A percentile compares a stretch with the other conserved stretches of the same genome.
Evolutionary conservation across 345 rosid genomes (phyloP).

Genomic region (Ailanthus altissimus): DNA sequence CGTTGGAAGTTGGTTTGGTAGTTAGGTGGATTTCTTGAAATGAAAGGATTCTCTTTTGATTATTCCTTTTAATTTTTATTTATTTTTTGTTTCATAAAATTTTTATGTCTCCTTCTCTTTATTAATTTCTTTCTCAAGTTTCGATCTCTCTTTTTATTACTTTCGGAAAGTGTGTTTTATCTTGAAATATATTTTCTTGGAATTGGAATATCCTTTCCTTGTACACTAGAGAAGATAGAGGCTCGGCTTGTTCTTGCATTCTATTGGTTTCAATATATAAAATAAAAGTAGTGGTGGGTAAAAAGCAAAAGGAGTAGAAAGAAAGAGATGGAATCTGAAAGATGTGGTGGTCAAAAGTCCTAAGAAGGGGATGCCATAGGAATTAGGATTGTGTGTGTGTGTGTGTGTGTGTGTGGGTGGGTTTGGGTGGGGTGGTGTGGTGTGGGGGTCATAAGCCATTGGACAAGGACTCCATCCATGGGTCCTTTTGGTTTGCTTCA

Average conservation of each 20-base stretch:
- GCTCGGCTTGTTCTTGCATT: too few relatives aligned
- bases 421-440: too few relatives aligned
- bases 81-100: background rate
- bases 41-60: constrained; percentile 28
- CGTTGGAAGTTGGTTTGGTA: constrained; percentile 24
- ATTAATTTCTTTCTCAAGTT: background rate
- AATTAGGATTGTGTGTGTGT: too few relatives aligned
- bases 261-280: too few relatives aligned
- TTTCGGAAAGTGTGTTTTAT: constrained; percentile 35
- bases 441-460: background rate
- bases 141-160: constrained; percentile 2
- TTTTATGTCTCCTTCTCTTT: background rate
- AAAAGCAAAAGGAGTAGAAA: too few relatives aligned
- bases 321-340: background rate
- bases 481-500: background rate
- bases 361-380: background rate
- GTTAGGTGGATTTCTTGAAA: constrained; percentile 39
- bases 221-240: too few relatives aligned
- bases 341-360: background rate
- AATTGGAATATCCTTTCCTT: constrained; percentile 48
- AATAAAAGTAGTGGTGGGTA: too few relatives aligned
- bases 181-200: background rate
- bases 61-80: background rate
- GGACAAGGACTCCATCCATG: too few relatives aligned
- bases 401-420: too few relatives aligned